phyloP scores from a whole-genome alignment of 2,329 filamentous ascomycete species.

The Epichloe elymi region DNA sequence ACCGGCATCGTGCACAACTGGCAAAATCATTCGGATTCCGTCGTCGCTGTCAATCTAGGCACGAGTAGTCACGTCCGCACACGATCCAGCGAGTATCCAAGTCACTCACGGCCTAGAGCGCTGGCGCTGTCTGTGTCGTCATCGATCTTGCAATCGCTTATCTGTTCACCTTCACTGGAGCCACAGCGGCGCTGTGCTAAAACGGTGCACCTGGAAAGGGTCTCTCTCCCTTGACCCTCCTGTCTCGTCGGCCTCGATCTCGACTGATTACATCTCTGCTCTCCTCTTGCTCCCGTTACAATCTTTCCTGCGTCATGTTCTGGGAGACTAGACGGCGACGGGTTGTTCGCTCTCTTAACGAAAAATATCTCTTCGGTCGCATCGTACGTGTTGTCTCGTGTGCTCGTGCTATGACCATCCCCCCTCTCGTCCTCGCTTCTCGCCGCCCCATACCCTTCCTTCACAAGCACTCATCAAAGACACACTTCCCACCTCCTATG shows the following conservation, averaged over 20 bases:
- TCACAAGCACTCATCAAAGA: neutral
- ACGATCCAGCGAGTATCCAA: neutral
- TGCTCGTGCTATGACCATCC: neutral
- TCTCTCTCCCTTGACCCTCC: too few species aligned
- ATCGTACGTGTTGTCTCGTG: conserved; percentile 41
- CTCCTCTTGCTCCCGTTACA: neutral
- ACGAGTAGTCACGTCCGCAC: neutral
- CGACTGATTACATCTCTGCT: neutral
- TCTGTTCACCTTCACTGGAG: neutral
- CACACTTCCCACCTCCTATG: neutral
- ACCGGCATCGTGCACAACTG: neutral
- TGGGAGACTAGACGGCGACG: conserved; percentile 48
- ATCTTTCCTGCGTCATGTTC: conserved; percentile 29
- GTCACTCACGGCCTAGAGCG: neutral
- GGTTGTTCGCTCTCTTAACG: conserved; percentile 47
- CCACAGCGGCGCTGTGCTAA: neutral
- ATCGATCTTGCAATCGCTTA: neutral
- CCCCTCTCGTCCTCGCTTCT: neutral
- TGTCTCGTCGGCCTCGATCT: neutral
- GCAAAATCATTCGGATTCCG: neutral
- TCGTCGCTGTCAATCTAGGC: neutral
- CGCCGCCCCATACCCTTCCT: neutral
- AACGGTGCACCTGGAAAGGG: neutral
- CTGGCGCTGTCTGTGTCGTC: conserved; percentile 1
- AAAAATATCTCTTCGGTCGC: conserved; percentile 58